Evolutionary conservation across 805 yeast genomes (phyloP), one percentile per base, ranked within the genome.

Genomic region (Yamadazyma endophytica): DNA sequence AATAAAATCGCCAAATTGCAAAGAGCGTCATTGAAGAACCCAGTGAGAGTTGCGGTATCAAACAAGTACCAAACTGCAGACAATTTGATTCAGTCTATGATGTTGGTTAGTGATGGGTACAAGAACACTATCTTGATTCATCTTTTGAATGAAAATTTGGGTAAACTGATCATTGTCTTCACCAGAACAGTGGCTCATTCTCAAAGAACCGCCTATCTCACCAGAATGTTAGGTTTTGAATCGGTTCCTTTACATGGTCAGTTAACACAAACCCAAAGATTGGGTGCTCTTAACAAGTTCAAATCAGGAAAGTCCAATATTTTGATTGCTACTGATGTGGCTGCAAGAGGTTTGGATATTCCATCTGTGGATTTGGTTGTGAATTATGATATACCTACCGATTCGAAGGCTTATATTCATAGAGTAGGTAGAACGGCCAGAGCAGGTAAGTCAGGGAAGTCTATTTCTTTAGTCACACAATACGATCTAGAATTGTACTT

Each of bases 171-270:
- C 40, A 90, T 90, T 40, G 79, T 92, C 3, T 90, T 90, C 62
- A 85, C 96, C 4, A 74, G 97, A 57, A 90, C 98, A 0, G 87
- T 95, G 60, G 95, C 95, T 19, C 95, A 90, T 56, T 83, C 96
- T 2, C 96, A 92, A 55, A 75, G 96, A 50, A 78, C 94, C 3
- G 86, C 97, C 1, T 68, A 86, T 32, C 60, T 90, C 40, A 77
- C 89, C 2, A 76, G 95, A 36, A 70, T 81, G 24, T 64, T 90
- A 17, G 96, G 95, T 14, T 89, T 90, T 52, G 70, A 83, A 13
- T 90, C 96, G 2, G 84, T 88, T 14, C 97, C 98, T 4, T 69
- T 90, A 37, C 97, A 90, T 52, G 98, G 98, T 20, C 96, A 90
- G 58, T 60, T 86, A 41, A 69, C 88, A 4, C 96, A 86, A 55